Base-by-base conservation (phyloP, 257 asterid genomes). In the Leptodermis oblonga region DNA sequence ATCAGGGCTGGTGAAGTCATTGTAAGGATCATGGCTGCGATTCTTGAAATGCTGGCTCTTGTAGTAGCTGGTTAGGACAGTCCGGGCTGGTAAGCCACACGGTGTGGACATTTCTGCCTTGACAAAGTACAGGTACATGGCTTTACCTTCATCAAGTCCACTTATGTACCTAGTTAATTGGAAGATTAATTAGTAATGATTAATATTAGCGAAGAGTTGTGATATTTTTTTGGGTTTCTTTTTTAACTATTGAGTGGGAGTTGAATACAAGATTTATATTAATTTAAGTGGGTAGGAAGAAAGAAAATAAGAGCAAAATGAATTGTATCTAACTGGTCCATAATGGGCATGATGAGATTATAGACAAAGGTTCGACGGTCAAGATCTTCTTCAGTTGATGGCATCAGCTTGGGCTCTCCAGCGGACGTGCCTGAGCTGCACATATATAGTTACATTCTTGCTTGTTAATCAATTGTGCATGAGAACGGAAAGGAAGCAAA, bases 401-500 rank as follows among this genome's bases (percentile, higher is more conserved):
- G 91, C 84, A 89, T 84, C 83, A 89, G 34, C 88, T 86, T 89
- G 12, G 96, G 91, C 80, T 86, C 88, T 22, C 93, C 96, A 10
- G 86, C 96, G 8, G 96, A 88, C 9, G 96, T 88, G 43, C 96
- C 96, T 0, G 96, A 88, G 84, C 96, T 88, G 79, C 79, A 82
- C 46, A 53, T 17, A 28, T 10, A 31, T 0, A 62, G 26, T 13
- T 26, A 65, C 23, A 11, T 42, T 8, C 25, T 20, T 48, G 69
- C 56, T 28, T 17, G 34, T 61, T 45, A 45, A 26, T 62, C 5
- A 61, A 17, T 18, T 37, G 33, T 62, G 71, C 58, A 73, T 67
- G 48, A 28, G n/a, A 46, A 56, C 62, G 31, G 25, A 48, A 45
- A 23, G 26, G 49, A 26, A 62, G 28, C 48, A 15, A 31, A 56